phyloP scores from a whole-genome alignment of 1,284 basidiomycete species.

The Cutaneotrichosporon sp. region DNA sequence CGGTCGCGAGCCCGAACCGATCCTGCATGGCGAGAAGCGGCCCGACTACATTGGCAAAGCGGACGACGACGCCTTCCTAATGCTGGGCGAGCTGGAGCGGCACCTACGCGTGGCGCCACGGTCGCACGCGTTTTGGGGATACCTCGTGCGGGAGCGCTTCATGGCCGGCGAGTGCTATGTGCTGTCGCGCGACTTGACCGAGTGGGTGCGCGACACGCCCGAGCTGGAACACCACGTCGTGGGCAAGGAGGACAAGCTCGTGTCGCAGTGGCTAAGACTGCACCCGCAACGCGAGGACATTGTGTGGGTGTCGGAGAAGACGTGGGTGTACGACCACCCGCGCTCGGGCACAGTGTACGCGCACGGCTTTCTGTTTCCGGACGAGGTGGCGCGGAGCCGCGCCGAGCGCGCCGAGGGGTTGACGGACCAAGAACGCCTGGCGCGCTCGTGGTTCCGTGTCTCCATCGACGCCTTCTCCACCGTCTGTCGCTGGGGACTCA shows the following conservation, averaged over 20 bases:
- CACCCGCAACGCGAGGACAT: constrained; percentile 77
- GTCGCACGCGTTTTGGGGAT: constrained; percentile 86
- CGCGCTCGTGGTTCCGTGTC: constrained; percentile 21
- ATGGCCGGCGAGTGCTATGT: constrained; percentile 97
- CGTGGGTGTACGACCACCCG: constrained; percentile 98
- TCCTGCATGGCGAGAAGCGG: constrained; percentile 47
- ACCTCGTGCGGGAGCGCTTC: constrained; percentile 87
- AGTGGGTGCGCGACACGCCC: constrained; percentile 74
- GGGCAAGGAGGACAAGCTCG: constrained; percentile 91
- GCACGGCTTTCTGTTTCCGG: constrained; percentile 95
- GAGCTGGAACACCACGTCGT: constrained; percentile 62
- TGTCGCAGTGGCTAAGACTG: constrained; percentile 84
- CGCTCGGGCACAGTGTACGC: constrained; percentile 89
- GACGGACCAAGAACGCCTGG: constrained; percentile 11
- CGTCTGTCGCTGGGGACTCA: constrained; percentile 74
- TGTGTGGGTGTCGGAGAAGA: constrained; percentile 84
- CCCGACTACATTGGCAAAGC: constrained; percentile 88
- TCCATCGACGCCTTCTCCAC: constrained; percentile 62
- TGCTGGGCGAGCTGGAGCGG: constrained; percentile 85
- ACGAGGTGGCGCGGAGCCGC: constrained; percentile 69
- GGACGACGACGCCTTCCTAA: constrained; percentile 90
- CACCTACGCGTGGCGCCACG: constrained; percentile 66
- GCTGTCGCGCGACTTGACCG: constrained; percentile 81
- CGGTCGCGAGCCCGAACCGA: constrained; percentile 8
- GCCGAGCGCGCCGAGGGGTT: constrained; percentile 37